Percentiles rank a stretch among this genome's conserved stretches.
phyloP scores from a whole-genome alignment of 2,329 filamentous ascomycete species.

The Botryotinia globosa region DNA sequence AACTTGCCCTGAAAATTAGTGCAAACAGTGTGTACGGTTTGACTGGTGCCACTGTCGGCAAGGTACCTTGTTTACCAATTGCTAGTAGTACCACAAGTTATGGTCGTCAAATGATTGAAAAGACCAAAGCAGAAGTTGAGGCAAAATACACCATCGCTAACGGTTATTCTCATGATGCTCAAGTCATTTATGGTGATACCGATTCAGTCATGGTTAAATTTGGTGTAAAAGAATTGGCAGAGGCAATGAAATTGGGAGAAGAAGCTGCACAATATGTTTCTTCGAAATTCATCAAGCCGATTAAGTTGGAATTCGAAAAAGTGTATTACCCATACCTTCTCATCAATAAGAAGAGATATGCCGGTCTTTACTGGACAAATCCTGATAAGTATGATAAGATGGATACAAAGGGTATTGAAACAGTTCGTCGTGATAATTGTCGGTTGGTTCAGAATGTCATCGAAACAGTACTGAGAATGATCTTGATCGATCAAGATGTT shows the following conservation, averaged over 20 bases:
- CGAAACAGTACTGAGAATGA: constrained; percentile 92
- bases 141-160: constrained; percentile 86
- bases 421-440: constrained; percentile 94
- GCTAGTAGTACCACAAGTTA: constrained; percentile 97
- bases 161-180: constrained; percentile 88
- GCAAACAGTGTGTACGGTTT: constrained; percentile 98
- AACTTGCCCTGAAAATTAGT: constrained; percentile 91
- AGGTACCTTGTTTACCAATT: constrained; percentile 90
- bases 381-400: constrained; percentile 97
- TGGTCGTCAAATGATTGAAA: constrained; percentile 98
- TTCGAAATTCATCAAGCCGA: constrained; percentile 88
- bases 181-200: constrained; percentile 98
- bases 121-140: constrained; percentile 95
- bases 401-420: constrained; percentile 99
- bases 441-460: constrained; percentile 94
- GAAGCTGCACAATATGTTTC: constrained; percentile 89
- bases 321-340: constrained; percentile 97
- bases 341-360: constrained; percentile 99
- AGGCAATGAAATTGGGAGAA: constrained; percentile 92
- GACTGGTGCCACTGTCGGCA: constrained; percentile 93
- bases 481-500: constrained; percentile 89
- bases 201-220: constrained; percentile 99
- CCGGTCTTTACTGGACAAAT: constrained; percentile 95
- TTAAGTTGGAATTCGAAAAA: constrained; percentile 99
- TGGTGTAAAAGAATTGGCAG: constrained; percentile 78